Base-by-base conservation (phyloP, 192 early-diverging fungal species). In the Gamsiella multidivaricata region DNA sequence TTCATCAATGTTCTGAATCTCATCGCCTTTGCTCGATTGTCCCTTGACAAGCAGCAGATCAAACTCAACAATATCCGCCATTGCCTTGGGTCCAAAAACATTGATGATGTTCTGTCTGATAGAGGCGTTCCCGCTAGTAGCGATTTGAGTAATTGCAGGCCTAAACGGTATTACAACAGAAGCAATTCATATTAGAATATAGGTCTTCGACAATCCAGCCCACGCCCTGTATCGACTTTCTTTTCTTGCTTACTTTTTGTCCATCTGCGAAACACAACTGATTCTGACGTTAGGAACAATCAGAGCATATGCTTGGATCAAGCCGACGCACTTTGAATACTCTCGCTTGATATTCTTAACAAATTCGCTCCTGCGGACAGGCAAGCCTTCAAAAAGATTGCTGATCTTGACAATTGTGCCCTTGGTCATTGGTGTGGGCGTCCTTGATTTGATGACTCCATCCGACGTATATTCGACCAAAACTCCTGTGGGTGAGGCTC, bases 351-450 rank as follows among this genome's bases (percentile, higher is more conserved):
- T 83, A 60, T 97, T 95, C 31, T 90, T 88, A 55, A 91, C 92
- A 80, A 98, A 91, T 68, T 98, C 96, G 33, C 85, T 86, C 37
- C 84, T 78, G 17, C 98, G 87, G 12, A 99, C 98, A 4, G 98
- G 98, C 72, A 96, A 85, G 18, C 83, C 74, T 9, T 88, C 85
- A 88, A 99, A 99, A 33, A 99, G 58, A 20, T 88, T 84, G 9
- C 75, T 74, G 32, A 99, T 63, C 15, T 81, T 81, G 7, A 99
- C 85, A 3, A 92, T 95, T 11, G 96, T 98, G 3, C 97, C 97
- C 31, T 67, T 70, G 22, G 63, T 80, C 65, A 71, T 68, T 3
- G 70, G 70, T 22, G 61, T 39, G 1, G 59, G 70, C 11, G 55
- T 65, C 22, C 69, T 74, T 45, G 66, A 73, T 18, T 63, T 34